Evolutionary conservation across 208 protist species (phyloP), one percentile per base, ranked within the genome.

Genomic region (Herpetomonas samuelpessoai): DNA sequence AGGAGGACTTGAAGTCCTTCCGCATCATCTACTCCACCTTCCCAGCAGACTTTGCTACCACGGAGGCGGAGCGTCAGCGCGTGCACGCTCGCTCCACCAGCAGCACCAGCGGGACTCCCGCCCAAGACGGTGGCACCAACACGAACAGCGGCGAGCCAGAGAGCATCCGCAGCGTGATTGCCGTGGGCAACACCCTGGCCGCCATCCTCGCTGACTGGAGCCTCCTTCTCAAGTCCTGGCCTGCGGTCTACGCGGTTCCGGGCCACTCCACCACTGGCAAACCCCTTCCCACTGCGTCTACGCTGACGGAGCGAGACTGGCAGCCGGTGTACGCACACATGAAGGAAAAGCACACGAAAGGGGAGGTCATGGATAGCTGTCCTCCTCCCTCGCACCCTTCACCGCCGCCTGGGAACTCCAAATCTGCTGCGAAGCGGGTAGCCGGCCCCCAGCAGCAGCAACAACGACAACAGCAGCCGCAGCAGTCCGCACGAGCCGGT

Each of bases 1-100:
- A 39, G 2, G 59, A 57, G 4, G 76, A 75, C 45, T 28, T 73
- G 21, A 51, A 29, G 12, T 56, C 39, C 2, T 81, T 75, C 38
- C 75, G 74, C 19, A 81, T 83, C 47, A 83, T 83, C 30, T 77
- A 68, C 54, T 71, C 76, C 18, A 57, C 31, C 26, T 56, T 73
- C 47, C 51, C 57, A 12, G 35, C 65, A 1, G 79, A 86, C 68
- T 86, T 79, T 59, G 57, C 41, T 29, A 24, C 35, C 27, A 50
- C 54, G 29, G 39, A 50, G 39, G 28, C 22, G 28, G 28, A 54
- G 28, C 1, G 26, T n/a, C 1, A 7, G 31, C 51, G 35, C 6
- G 35, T 41, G 39, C 22, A 12, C 7, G 51, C 12, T 30, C 18
- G 14, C 6, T 38, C 51, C 28, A 12, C 10, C 51, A n/a, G n/a